Evolutionary conservation across 306 rosid genomes (phyloP).

Genomic region (Cotoneaster glaucophyllus): DNA sequence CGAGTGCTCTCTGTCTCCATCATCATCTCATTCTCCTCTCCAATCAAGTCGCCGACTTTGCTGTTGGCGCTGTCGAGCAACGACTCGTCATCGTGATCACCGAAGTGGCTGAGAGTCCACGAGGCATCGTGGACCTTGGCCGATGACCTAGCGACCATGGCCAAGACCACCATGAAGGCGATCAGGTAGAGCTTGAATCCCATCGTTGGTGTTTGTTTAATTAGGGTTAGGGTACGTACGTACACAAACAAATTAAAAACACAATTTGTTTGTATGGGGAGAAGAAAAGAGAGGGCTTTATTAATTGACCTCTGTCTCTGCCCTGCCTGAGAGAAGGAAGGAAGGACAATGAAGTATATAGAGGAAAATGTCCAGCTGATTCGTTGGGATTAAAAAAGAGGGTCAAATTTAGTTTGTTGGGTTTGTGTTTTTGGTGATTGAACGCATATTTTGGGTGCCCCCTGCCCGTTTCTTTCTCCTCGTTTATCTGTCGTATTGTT

Average conservation of each 20-base stretch:
- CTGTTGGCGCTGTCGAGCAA: not conserved
- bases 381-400: not conserved
- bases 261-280: not conserved
- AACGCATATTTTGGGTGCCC: not conserved
- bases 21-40: constrained; percentile 37
- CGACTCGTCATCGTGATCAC: not conserved
- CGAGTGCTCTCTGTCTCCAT: constrained; percentile 23
- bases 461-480: constrained; percentile 18
- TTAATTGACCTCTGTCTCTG: not conserved
- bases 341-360: not conserved
- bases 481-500: not conserved
- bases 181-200: constrained; percentile 21
- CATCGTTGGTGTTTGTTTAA: constrained; percentile 19
- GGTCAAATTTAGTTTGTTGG: not conserved
- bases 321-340: not conserved
- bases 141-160: constrained; percentile 19
- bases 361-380: not conserved
- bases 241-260: not conserved
- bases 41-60: constrained; percentile 13
- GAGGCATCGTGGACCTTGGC: constrained; percentile 7
- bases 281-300: not conserved
- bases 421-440: not conserved
- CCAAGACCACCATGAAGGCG: constrained; percentile 26
- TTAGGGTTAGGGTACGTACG: not conserved
- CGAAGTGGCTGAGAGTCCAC: constrained; percentile 2